A percentile compares a stretch with the other conserved stretches of the same genome.
Evolutionary conservation across 306 rosid genomes (phyloP).

Genomic region (Elaeagnus macrophylla): DNA sequence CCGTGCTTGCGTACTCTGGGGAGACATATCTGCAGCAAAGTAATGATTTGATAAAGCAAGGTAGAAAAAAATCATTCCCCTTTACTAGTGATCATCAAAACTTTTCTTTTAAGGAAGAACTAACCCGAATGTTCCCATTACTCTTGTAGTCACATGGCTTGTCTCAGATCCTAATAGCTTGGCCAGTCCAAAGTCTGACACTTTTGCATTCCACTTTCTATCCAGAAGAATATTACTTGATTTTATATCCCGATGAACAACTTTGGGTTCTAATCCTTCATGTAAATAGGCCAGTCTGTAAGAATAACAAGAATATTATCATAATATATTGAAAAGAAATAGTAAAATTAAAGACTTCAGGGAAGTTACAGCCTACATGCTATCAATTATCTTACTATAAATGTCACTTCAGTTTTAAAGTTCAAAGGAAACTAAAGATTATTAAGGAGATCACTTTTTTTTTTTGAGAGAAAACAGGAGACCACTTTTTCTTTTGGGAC

Average conservation of each 20-base stretch:
- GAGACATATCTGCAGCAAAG: slow-evolving; percentile 71
- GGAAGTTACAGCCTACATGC: background rate
- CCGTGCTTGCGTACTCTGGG: slow-evolving; percentile 94
- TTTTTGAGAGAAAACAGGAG: too few species aligned
- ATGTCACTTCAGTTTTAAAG: too few species aligned
- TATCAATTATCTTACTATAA: too few species aligned
- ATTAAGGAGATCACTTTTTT: too few species aligned
- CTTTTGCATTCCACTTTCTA: slow-evolving; percentile 81
- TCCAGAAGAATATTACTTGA: slow-evolving; percentile 94
- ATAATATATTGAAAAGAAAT: slow-evolving; percentile 4
- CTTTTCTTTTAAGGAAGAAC: slow-evolving; percentile 17
- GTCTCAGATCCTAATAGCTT: slow-evolving; percentile 83
- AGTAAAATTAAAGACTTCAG: background rate
- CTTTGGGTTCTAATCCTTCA: slow-evolving; percentile 97
- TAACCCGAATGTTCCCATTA: slow-evolving; percentile 96
- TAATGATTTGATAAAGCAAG: background rate
- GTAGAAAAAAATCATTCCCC: background rate
- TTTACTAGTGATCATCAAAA: background rate
- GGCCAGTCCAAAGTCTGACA: slow-evolving; percentile 95
- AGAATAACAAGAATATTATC: slow-evolving; percentile 9
- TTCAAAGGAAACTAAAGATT: too few species aligned
- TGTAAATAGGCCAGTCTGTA: slow-evolving; percentile 88
- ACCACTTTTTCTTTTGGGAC: too few species aligned
- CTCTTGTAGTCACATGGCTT: slow-evolving; percentile 84
- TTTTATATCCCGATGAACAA: slow-evolving; percentile 91